Evolutionary conservation across 2,329 filamentous ascomycete species (phyloP).

Genomic region (Colletotrichum shisoi): DNA sequence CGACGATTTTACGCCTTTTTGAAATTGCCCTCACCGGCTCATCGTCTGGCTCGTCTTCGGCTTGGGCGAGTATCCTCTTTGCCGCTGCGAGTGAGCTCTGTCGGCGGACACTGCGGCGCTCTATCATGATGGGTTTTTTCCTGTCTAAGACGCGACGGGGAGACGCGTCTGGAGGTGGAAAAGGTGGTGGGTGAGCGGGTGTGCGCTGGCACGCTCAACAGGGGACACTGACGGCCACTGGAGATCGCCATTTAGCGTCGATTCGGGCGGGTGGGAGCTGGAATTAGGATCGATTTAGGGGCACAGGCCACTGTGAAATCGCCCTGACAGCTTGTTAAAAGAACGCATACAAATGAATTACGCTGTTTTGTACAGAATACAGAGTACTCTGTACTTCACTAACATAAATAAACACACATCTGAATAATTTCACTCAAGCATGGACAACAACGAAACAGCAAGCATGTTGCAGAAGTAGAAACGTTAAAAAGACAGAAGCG

Average conservation of each 20-base stretch:
- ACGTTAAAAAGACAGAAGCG: neutral
- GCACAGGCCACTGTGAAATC: neutral
- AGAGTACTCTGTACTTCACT: too few relatives aligned
- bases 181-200: neutral
- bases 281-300: constrained; percentile 19
- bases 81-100: constrained; percentile 38
- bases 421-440: too few relatives aligned
- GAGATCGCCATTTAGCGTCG: constrained; percentile 24
- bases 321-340: too few relatives aligned
- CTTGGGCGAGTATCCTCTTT: constrained; percentile 29
- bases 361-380: too few relatives aligned
- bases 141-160: constrained; percentile 9
- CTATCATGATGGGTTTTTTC: constrained; percentile 8
- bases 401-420: too few relatives aligned
- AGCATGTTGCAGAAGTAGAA: too few relatives aligned
- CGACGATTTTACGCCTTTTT: constrained; percentile 9
- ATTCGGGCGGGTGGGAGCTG: constrained; percentile 11
- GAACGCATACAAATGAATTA: too few relatives aligned
- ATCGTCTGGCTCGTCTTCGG: constrained; percentile 21
- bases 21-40: constrained; percentile 8
- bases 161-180: constrained; percentile 5
- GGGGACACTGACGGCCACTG: neutral
- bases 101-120: constrained; percentile 24
- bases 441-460: too few relatives aligned
- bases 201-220: neutral